Percentiles rank a stretch among this genome's conserved stretches.
These are phyloP conservation scores for Ganoderma meredithae DNA, from an alignment of 1,284 basidiomycete genomes.

Conservation along the genomic window DNA sequence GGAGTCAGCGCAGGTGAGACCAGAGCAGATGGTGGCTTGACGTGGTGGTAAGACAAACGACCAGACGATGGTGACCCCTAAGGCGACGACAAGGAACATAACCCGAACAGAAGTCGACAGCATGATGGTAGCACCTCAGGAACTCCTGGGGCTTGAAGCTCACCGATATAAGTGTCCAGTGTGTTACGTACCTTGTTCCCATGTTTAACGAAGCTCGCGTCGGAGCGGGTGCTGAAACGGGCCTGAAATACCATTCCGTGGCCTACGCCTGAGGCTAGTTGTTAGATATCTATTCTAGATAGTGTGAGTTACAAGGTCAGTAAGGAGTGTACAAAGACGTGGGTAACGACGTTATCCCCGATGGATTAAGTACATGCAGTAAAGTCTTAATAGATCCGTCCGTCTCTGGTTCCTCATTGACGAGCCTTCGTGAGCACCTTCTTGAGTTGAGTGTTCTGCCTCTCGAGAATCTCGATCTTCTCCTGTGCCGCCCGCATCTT, in stretches of 20 bases:
- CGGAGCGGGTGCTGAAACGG: not conserved
- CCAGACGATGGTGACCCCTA: not conserved
- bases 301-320: not conserved
- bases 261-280: too few species aligned
- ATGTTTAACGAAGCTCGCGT: not conserved
- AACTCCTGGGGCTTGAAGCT: not conserved
- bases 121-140: not conserved
- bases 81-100: not conserved
- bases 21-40: not conserved
- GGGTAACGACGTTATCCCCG: not conserved
- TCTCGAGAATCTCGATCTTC: slow-evolving; percentile 75
- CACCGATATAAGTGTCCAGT: too few species aligned
- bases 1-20: not conserved
- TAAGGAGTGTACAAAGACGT: not conserved
- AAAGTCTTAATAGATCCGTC: slow-evolving; percentile 1
- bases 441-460: slow-evolving; percentile 72
- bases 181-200: slow-evolving; percentile 5
- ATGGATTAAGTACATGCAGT: slow-evolving; percentile 4
- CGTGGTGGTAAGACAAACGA: not conserved
- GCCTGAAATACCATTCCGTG: not conserved
- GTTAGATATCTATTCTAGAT: not conserved
- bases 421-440: slow-evolving; percentile 48
- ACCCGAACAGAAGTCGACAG: not conserved
- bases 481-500: slow-evolving; percentile 78
- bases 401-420: not conserved